Evolutionary conservation across 2,329 filamentous ascomycete genomes (phyloP).

Genomic region (Rhytidhysteron rufulum): DNA sequence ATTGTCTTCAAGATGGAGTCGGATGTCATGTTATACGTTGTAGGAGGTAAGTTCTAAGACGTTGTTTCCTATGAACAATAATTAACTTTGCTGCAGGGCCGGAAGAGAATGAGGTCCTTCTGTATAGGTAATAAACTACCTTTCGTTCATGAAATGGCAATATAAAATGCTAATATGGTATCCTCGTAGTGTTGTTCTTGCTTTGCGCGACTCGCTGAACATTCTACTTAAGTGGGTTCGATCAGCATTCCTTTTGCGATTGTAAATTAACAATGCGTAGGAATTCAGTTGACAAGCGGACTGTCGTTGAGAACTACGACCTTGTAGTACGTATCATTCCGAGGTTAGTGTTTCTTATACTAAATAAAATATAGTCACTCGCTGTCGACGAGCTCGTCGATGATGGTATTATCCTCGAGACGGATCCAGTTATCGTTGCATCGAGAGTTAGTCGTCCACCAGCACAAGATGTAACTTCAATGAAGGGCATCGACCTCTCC

Average conservation of each 20-base stretch:
- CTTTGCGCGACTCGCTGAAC: slow-evolving; percentile 84
- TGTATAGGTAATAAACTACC: slow-evolving; percentile 67
- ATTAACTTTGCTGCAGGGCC: slow-evolving; percentile 51
- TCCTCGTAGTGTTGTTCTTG: slow-evolving; percentile 79
- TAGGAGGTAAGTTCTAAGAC: slow-evolving; percentile 69
- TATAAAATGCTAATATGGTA: too few species aligned
- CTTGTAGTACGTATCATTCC: slow-evolving; percentile 57
- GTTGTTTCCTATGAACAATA: too few species aligned
- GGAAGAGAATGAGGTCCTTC: slow-evolving; percentile 94
- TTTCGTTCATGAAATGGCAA: too few species aligned
- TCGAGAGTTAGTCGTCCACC: slow-evolving; percentile 90
- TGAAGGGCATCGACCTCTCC: slow-evolving; percentile 91
- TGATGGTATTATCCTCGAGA: slow-evolving; percentile 88
- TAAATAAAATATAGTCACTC: slow-evolving; percentile 81
- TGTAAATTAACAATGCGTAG: slow-evolving; percentile 45
- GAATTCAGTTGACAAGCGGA: slow-evolving; percentile 95
- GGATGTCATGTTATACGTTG: slow-evolving; percentile 94
- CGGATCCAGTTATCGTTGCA: slow-evolving; percentile 89
- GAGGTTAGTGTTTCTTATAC: background rate
- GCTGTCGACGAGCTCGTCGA: slow-evolving; percentile 76
- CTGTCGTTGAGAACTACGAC: slow-evolving; percentile 98
- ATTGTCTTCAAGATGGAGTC: slow-evolving; percentile 98
- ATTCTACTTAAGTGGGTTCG: slow-evolving; percentile 87
- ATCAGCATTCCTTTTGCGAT: background rate
- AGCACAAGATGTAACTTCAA: slow-evolving; percentile 77